Evolutionary conservation across 2,329 filamentous ascomycete species (phyloP).

Genomic region (Fusarium goolgardi): DNA sequence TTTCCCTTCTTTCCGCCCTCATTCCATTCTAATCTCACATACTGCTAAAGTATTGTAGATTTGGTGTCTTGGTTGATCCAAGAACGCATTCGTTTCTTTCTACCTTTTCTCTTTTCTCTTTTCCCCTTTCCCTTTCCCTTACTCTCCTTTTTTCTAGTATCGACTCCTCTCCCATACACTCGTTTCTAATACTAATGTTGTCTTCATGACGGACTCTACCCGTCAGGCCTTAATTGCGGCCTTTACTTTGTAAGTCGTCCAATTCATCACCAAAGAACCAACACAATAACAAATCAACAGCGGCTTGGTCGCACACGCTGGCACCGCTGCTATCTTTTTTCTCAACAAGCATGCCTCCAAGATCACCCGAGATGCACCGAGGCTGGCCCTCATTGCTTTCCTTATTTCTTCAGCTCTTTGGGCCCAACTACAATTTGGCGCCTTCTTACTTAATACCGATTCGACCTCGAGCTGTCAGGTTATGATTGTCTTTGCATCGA

Average conservation of each 20-base stretch:
- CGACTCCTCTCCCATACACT: slow-evolving; percentile 49
- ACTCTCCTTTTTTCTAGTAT: slow-evolving; percentile 43
- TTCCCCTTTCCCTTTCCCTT: neutral
- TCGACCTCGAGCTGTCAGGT: slow-evolving; percentile 62
- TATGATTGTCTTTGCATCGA: slow-evolving; percentile 62
- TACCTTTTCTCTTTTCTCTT: neutral
- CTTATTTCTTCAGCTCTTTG: slow-evolving; percentile 64
- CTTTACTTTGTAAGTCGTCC: slow-evolving; percentile 63
- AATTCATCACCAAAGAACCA: neutral
- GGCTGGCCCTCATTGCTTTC: slow-evolving; percentile 71
- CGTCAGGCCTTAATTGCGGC: slow-evolving; percentile 64
- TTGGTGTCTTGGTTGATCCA: slow-evolving; percentile 38
- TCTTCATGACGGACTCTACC: slow-evolving; percentile 59
- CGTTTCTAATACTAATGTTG: slow-evolving; percentile 44
- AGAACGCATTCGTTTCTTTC: slow-evolving; percentile 21
- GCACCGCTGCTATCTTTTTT: slow-evolving; percentile 60
- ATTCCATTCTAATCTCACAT: slow-evolving; percentile 34
- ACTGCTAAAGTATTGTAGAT: slow-evolving; percentile 31
- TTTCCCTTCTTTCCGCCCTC: slow-evolving; percentile 28
- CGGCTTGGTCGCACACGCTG: slow-evolving; percentile 66
- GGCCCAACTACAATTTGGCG: slow-evolving; percentile 64
- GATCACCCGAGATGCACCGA: slow-evolving; percentile 68
- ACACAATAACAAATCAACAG: slow-evolving; percentile 49
- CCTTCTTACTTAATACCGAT: slow-evolving; percentile 59
- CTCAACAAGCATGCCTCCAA: slow-evolving; percentile 61